These are phyloP conservation scores for Tympanopsis confertula DNA, from an alignment of 2,329 filamentous ascomycete species.

Conservation along the genomic window DNA sequence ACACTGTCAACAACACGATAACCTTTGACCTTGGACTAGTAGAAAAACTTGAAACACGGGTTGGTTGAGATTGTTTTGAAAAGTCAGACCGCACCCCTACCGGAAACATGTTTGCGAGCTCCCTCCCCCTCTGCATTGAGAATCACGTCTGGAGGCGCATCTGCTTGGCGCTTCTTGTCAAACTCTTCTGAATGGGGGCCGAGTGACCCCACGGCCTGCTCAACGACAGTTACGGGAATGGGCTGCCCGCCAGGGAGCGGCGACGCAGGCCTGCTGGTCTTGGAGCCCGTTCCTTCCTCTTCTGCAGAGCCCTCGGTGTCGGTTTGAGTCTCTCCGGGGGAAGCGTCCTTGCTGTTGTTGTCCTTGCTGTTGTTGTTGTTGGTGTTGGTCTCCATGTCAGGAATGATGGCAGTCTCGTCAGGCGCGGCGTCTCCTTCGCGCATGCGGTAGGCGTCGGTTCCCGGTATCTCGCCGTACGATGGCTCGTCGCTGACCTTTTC, in stretches of 20 bases:
- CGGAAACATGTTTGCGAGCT: conserved; percentile 14
- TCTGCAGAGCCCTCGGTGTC: conserved; percentile 10
- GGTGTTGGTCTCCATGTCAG: conserved; percentile 13
- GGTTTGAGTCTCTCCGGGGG: conserved; percentile 5
- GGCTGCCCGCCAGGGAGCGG: conserved; percentile 22
- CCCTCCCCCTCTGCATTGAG: conserved; percentile 20
- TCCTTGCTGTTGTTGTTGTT: background rate
- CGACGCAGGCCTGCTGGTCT: conserved; percentile 5
- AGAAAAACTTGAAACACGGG: too few species aligned
- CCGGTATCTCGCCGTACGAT: conserved; percentile 49
- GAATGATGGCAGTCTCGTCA: conserved; percentile 44
- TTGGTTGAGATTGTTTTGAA: background rate
- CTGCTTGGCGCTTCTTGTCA: conserved; percentile 32
- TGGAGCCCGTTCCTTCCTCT: conserved; percentile 6
- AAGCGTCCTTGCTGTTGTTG: background rate
- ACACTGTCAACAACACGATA: too few species aligned
- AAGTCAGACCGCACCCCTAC: conserved; percentile 11
- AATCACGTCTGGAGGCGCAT: conserved; percentile 40
- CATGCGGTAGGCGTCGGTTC: conserved; percentile 43
- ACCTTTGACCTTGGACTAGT: too few species aligned
- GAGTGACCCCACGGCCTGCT: conserved; percentile 33
- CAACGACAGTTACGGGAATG: conserved; percentile 39
- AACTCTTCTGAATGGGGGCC: conserved; percentile 31
- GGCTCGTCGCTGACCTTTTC: conserved; percentile 46
- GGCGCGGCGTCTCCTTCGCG: conserved; percentile 45